phyloP scores from a whole-genome alignment of 495 filamentous ascomycete genomes.

The Clavariopsis aquatica region DNA sequence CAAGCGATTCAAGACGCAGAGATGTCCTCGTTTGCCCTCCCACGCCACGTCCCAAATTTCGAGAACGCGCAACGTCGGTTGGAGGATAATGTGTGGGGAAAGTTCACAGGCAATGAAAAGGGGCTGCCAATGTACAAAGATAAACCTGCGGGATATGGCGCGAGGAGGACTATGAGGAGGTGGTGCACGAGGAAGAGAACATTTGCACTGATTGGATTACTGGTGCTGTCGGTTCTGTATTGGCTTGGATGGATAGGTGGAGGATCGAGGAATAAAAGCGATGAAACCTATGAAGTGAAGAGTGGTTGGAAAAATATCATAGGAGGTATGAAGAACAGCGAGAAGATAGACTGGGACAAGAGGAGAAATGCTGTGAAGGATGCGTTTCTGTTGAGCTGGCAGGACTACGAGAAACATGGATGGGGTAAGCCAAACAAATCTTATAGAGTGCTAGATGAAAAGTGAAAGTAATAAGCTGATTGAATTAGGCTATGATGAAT shows the following conservation, averaged over 20 bases:
- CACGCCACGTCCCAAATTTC: conserved; percentile 71
- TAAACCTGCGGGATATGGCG: conserved; percentile 78
- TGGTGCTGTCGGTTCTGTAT: conserved; percentile 57
- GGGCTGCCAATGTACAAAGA: conserved; percentile 97
- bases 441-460: not conserved
- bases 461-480: conserved; percentile 11
- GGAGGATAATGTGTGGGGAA: conserved; percentile 58
- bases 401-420: conserved; percentile 86
- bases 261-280: not conserved
- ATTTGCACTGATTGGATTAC: conserved; percentile 51
- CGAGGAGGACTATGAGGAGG: conserved; percentile 50
- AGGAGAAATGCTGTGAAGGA: conserved; percentile 85
- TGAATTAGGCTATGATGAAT: conserved; percentile 75
- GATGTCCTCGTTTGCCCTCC: conserved; percentile 66
- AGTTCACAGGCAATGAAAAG: conserved; percentile 50
- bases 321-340: conserved; percentile 25
- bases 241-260: conserved; percentile 52
- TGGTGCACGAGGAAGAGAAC: conserved; percentile 56
- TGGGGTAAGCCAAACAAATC: conserved; percentile 68
- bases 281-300: conserved; percentile 2
- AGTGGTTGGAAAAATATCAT: conserved; percentile 17
- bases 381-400: conserved; percentile 85
- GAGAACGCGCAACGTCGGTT: conserved; percentile 64
- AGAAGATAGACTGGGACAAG: conserved; percentile 63
- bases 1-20: conserved; percentile 41